Evolutionary conservation across 257 asterid species (phyloP), one percentile per base, ranked within the genome.

Genomic region (Craterostigma plantagineum): DNA sequence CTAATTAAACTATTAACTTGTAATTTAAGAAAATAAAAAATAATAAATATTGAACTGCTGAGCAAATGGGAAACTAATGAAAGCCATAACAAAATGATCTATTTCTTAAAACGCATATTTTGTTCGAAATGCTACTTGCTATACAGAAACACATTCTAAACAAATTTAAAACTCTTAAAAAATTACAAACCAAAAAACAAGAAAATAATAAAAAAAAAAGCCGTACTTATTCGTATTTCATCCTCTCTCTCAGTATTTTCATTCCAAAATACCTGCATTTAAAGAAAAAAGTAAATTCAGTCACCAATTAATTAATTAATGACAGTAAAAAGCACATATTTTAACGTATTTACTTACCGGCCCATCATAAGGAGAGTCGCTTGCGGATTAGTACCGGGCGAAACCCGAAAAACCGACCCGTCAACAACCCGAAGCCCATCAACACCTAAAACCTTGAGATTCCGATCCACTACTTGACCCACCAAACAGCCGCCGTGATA

Each of bases 341-440:
- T 1, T 18, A 6, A 14, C 11, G 8, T 9, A 8, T 8, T 4
- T 11, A 9, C 66, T 58, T 35, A 73, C 92, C 92, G 62, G 49
- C 92, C 98, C 53, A 87, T 60, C 95, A 87, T 82, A 46, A 87
- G 63, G 37, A 87, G 70, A 42, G 91, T 90, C 16, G 95, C 98
- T 64, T 79, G 95, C 44, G 98, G 95, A 59, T 83, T 82, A 34
- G 97, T 87, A 27, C 97, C 97, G 0, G 93, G 97, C 0, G 97
- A 86, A 9, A 86, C 55, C 0, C 66, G 51, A 41, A 86, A 66
- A 0, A 62, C 58, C 0, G 97, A 81, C 33, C 95, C 93, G 61
- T 86, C 97, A 4, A 86, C 78, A 11, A 78, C 75, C 52, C 97
- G 67, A 10, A 86, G 71, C 7, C 63, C 65, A 44, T 66, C 62